These are phyloP conservation scores for Wallacemonas sp. DNA, from an alignment of 208 protist genomes.

Conservation along the genomic window DNA sequence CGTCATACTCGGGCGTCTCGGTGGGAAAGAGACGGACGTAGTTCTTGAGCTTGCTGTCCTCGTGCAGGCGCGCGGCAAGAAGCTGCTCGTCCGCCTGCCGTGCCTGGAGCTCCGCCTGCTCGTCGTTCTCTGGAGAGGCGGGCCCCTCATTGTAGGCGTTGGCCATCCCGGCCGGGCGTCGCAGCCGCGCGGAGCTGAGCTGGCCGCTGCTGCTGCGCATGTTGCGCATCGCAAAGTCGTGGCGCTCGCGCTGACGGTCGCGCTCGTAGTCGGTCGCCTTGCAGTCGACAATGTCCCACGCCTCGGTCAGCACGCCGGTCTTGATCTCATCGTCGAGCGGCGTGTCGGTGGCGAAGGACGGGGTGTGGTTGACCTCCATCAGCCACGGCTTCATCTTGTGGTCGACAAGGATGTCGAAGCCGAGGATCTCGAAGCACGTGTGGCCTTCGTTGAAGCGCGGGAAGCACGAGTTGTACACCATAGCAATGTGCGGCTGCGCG, in stretches of 20 bases:
- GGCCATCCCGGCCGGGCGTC: conserved; percentile 5
- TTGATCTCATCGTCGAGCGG: conserved; percentile 94
- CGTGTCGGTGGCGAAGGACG: conserved; percentile 94
- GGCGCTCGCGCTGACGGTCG: conserved; percentile 64
- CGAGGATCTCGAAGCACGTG: conserved; percentile 96
- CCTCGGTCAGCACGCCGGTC: conserved; percentile 81
- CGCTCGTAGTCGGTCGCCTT: conserved; percentile 63
- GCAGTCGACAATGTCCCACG: conserved; percentile 89
- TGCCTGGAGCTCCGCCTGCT: conserved; percentile 22
- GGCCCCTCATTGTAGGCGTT: conserved; percentile 7
- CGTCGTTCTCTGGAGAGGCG: conserved; percentile 1
- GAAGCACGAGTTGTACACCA: conserved; percentile 93
- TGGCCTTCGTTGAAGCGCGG: conserved; percentile 89
- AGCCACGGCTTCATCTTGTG: conserved; percentile 93
- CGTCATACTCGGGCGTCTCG: conserved; percentile 49
- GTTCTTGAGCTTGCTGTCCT: conserved; percentile 82
- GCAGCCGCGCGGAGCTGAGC: conserved; percentile 2
- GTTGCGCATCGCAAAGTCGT: conserved; percentile 79
- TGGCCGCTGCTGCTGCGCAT: conserved; percentile 48
- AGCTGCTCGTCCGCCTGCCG: conserved; percentile 21
- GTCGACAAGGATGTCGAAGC: conserved; percentile 97
- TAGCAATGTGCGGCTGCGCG: conserved; percentile 88
- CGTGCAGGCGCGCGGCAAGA: conserved; percentile 29
- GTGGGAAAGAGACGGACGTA: conserved; percentile 86
- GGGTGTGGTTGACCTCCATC: conserved; percentile 97